These are phyloP conservation scores for Glycyrrhiza uralensis DNA, from an alignment of 306 rosid species.

Conservation along the genomic window DNA sequence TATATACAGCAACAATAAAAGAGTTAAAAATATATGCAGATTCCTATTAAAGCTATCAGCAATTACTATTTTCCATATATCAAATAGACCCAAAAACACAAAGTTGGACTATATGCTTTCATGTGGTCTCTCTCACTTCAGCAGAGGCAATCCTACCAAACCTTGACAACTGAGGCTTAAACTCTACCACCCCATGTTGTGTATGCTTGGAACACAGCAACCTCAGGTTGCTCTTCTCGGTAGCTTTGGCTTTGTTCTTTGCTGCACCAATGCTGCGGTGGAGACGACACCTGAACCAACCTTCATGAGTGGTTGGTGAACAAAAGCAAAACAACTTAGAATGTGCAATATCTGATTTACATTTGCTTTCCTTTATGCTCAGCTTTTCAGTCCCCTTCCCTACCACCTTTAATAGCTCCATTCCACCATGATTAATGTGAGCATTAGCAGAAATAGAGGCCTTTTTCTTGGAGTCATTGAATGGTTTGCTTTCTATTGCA, in stretches of 20 bases:
- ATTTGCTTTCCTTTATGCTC: conserved; percentile 26
- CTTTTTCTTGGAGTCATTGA: conserved; percentile 14
- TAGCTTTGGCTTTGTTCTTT: conserved; percentile 6
- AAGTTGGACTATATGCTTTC: neutral
- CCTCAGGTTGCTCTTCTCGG: neutral
- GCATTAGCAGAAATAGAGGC: neutral
- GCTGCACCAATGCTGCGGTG: conserved; percentile 24
- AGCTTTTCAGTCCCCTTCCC: conserved; percentile 4
- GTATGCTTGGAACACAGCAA: neutral
- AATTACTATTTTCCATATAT: neutral
- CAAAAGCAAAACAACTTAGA: conserved; percentile 28
- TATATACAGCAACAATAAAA: neutral
- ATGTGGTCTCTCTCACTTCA: conserved; percentile 14
- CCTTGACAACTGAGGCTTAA: conserved; percentile 30
- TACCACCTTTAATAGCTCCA: neutral
- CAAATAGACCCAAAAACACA: neutral
- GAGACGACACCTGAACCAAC: conserved; percentile 33
- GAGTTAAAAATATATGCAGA: neutral
- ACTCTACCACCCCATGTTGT: neutral
- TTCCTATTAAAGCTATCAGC: neutral
- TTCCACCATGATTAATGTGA: neutral
- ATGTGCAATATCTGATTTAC: conserved; percentile 6
- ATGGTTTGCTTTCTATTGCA: neutral
- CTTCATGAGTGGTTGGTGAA: conserved; percentile 41
- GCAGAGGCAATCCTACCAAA: conserved; percentile 13